Percentiles rank a stretch among this genome's conserved stretches.
Evolutionary conservation across 2,329 filamentous ascomycete species (phyloP).

Genomic region (Alternaria gansuensis): DNA sequence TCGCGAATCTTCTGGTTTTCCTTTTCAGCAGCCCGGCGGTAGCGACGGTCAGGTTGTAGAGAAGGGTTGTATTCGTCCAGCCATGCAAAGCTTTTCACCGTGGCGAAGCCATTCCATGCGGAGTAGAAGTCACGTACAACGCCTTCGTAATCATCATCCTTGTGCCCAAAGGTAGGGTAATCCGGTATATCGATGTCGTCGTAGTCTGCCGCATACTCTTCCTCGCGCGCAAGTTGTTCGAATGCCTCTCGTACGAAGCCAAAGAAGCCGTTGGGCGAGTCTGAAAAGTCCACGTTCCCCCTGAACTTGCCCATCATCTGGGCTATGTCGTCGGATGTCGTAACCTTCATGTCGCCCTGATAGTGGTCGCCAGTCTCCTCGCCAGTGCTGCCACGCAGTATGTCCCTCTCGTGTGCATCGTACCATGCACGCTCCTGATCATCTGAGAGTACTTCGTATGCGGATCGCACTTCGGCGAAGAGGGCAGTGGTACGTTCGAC

Average conservation of each 20-base stretch:
- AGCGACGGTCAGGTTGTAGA: conserved; percentile 85
- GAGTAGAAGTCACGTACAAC: conserved; percentile 83
- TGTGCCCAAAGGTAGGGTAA: conserved; percentile 84
- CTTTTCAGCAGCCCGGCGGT: conserved; percentile 89
- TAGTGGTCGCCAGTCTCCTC: conserved; percentile 62
- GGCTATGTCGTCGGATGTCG: conserved; percentile 81
- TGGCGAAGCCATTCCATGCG: conserved; percentile 81
- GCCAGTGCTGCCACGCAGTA: conserved; percentile 73
- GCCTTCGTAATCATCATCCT: conserved; percentile 77
- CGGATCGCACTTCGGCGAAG: conserved; percentile 91
- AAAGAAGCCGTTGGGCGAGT: conserved; percentile 84
- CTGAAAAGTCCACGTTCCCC: conserved; percentile 78
- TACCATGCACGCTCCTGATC: conserved; percentile 97
- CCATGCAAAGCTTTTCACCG: conserved; percentile 88
- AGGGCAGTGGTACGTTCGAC: conserved; percentile 81
- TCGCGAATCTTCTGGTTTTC: conserved; percentile 88
- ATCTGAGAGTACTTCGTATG: conserved; percentile 95
- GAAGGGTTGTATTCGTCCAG: conserved; percentile 83
- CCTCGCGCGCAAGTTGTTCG: conserved; percentile 79
- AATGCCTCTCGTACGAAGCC: conserved; percentile 80
- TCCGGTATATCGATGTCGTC: conserved; percentile 67
- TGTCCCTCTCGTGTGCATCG: conserved; percentile 88
- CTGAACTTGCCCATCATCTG: conserved; percentile 82
- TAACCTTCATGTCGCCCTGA: conserved; percentile 76
- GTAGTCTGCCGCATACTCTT: conserved; percentile 76